Base-by-base conservation (phyloP, 1,139 yeast species). In the Petasospora fabianii region DNA sequence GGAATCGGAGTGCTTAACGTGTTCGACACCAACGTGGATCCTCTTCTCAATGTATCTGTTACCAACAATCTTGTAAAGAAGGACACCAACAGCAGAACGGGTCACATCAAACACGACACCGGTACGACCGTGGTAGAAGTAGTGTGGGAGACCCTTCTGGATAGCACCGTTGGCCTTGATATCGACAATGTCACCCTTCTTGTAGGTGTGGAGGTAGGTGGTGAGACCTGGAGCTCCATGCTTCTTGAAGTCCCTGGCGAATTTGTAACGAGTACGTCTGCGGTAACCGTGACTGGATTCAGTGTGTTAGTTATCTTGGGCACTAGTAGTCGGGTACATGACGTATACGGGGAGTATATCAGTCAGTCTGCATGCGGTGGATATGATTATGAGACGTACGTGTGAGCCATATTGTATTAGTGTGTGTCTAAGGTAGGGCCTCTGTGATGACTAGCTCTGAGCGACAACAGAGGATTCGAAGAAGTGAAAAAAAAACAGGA, bases 101-200 rank as follows among this genome's bases (percentile, higher is more conserved):
- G 97, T 90, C 59, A 90, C 94, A 80, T 92, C 92, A 92, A 80
- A 92, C 56, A 90, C 84, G 59, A 87, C 84, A 80, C 97, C 97
- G 57, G 97, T 92, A 82, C 87, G 88, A 73, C 98, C 97, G 78
- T 90, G 97, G 96, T 90, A 90, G 83, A 78, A 88, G 79, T 92
- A 92, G 86, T 86, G 96, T 69, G 98, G 97, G 95, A 92, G 85
- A 81, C 97, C 97, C 82, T 88, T 88, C 73, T 90, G 97, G 76
- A 88, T 79, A 59, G 97, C 80, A 78, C 96, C 96, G 71, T 92
- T 92, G 71, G 94, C 97, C 77, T 86, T 90, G 77, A 92, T 87
- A 73, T 92, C 98, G 65, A 92, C 97, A 66, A 92, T 88, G 73
- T 92, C 97, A 65, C 98, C 98, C 61, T 88, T 96, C 74, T 80